phyloP scores from a whole-genome alignment of 169 alveolate genomes.

The Plasmodium inui region DNA sequence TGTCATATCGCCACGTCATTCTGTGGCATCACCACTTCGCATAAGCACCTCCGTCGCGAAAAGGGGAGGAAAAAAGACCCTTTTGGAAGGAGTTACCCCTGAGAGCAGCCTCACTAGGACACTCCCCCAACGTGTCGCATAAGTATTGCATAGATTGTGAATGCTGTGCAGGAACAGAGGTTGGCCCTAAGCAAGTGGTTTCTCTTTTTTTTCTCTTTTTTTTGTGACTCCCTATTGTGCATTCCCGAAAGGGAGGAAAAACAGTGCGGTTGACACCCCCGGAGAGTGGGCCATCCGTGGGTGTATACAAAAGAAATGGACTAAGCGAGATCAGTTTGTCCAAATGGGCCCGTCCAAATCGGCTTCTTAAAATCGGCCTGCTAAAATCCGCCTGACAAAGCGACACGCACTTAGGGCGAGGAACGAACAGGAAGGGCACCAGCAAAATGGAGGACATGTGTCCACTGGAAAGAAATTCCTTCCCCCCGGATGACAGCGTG shows the following conservation, averaged over 20 bases:
- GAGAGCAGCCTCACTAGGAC: neutral
- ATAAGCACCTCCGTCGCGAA: neutral
- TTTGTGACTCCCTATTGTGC: neutral
- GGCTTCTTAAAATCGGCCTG: no score
- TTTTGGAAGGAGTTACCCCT: neutral
- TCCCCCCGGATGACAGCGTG: neutral
- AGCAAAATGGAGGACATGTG: conserved; percentile 23
- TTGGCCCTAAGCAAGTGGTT: neutral
- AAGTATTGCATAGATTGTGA: neutral
- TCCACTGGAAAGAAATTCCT: conserved; percentile 35
- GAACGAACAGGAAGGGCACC: neutral
- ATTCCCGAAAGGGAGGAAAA: neutral
- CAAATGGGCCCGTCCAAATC: no score
- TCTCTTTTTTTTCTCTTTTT: no score
- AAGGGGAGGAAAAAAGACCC: neutral
- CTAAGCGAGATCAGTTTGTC: neutral
- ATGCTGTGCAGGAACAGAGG: neutral
- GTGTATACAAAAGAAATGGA: neutral
- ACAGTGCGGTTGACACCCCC: neutral
- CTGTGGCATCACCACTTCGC: neutral
- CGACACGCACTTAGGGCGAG: neutral
- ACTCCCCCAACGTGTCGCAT: neutral
- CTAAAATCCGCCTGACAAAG: no score
- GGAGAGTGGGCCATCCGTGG: neutral
- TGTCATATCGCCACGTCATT: neutral